Conservation (phyloP, 2,329 filamentous ascomycete genomes). For the Fusarium heterosporum region DNA sequence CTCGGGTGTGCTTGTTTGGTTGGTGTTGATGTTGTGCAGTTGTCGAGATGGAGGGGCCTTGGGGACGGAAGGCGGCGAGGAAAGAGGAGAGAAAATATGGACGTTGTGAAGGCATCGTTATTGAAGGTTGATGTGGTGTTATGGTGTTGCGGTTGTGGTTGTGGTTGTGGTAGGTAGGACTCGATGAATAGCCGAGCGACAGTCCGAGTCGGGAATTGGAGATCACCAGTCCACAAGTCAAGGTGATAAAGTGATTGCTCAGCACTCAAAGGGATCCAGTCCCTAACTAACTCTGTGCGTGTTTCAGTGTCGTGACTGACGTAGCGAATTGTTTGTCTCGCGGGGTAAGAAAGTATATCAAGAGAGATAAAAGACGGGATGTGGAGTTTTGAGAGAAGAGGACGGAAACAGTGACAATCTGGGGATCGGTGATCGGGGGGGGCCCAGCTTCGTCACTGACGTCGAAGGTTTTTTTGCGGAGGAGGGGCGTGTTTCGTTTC, state of each 20-base stretch:
- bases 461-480: conserved; percentile 38
- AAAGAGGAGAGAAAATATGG: conserved; percentile 69
- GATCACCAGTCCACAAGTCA: background rate
- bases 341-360: background rate
- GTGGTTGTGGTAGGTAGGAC: background rate
- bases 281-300: background rate
- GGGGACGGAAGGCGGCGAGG: conserved; percentile 65
- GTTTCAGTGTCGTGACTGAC: conserved; percentile 5
- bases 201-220: conserved; percentile 18
- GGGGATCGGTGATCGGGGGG: conserved; percentile 1
- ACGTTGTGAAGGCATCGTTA: conserved; percentile 63
- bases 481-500: conserved; percentile 3
- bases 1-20: conserved; percentile 54
- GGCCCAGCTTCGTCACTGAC: conserved; percentile 31
- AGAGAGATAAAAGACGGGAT: conserved; percentile 2
- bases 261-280: conserved; percentile 9
- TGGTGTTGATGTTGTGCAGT: conserved; percentile 45
- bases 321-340: conserved; percentile 8
- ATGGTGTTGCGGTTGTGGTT: background rate
- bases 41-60: conserved; percentile 53
- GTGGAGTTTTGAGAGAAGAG: conserved; percentile 2
- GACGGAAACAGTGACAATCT: conserved; percentile 18
- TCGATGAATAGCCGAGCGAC: conserved; percentile 22
- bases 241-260: background rate
- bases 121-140: background rate